phyloP scores from a whole-genome alignment of 2,329 filamentous ascomycete species.

The Aureobasidium leucospermi region DNA sequence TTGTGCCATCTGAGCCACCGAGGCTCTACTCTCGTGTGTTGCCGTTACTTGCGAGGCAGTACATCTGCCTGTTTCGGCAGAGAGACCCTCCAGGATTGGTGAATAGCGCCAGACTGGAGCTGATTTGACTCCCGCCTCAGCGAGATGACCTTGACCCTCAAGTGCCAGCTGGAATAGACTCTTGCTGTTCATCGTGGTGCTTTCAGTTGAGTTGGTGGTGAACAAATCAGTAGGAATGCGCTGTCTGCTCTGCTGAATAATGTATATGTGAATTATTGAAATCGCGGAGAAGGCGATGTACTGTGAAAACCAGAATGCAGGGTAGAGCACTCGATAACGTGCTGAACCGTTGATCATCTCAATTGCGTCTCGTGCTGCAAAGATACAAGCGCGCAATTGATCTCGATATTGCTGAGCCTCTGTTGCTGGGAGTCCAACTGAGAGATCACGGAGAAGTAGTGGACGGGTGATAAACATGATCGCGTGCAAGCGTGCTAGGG shows the following conservation, averaged over 20 bases:
- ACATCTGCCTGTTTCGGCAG: neutral
- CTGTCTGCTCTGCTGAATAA: conserved; percentile 37
- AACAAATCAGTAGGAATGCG: conserved; percentile 16
- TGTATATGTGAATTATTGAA: conserved; percentile 47
- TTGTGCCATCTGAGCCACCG: neutral
- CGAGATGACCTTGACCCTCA: conserved; percentile 41
- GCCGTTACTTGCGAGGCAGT: neutral
- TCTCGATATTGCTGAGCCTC: neutral
- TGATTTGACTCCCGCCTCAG: conserved; percentile 31
- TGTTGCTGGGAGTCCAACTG: neutral
- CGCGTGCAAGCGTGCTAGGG: conserved; percentile 49
- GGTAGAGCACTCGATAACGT: conserved; percentile 31
- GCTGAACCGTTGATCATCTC: neutral
- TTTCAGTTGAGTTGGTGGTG: neutral
- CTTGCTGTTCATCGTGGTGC: conserved; percentile 13
- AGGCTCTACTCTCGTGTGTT: neutral
- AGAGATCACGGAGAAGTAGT: conserved; percentile 38
- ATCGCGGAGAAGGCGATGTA: conserved; percentile 50
- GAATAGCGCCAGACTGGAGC: conserved; percentile 44
- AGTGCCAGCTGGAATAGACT: conserved; percentile 38
- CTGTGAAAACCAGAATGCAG: conserved; percentile 47
- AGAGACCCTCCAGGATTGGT: conserved; percentile 41
- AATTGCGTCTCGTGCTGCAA: neutral
- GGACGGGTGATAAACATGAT: conserved; percentile 50
- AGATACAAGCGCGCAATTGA: neutral